phyloP scores from a whole-genome alignment of 23 red algal genomes.

The Gracilaria gracilis region DNA sequence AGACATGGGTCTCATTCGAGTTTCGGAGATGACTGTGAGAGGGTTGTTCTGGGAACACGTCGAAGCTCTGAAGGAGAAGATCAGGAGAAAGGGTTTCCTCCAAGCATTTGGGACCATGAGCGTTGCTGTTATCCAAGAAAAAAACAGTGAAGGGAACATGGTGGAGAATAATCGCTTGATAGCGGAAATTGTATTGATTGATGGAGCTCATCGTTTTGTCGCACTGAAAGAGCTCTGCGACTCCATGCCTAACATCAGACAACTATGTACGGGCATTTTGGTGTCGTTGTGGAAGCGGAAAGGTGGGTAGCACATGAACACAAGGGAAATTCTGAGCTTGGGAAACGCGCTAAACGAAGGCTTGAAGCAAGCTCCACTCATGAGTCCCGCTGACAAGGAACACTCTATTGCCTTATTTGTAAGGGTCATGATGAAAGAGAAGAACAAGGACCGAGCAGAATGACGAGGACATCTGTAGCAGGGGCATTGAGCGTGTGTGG shows the following conservation, averaged over 20 bases:
- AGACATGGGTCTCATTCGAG: not conserved
- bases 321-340: not conserved
- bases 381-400: not conserved
- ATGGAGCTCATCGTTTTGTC: not conserved
- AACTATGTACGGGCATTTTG: not conserved
- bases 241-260: not conserved
- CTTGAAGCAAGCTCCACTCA: not conserved
- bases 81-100: not conserved
- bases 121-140: not conserved
- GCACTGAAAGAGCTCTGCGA: not conserved
- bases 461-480: not conserved
- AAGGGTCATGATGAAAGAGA: not conserved
- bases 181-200: not conserved
- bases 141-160: not conserved
- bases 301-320: not conserved
- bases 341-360: not conserved
- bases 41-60: not conserved
- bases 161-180: not conserved
- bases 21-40: not conserved
- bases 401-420: not conserved
- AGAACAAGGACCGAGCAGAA: not conserved
- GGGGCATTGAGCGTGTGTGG: not conserved
- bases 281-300: not conserved
- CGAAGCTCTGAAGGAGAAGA: not conserved
- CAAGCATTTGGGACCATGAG: not conserved